phyloP scores from a whole-genome alignment of 2,329 filamentous ascomycete species.

The Fusarium dlaminii region DNA sequence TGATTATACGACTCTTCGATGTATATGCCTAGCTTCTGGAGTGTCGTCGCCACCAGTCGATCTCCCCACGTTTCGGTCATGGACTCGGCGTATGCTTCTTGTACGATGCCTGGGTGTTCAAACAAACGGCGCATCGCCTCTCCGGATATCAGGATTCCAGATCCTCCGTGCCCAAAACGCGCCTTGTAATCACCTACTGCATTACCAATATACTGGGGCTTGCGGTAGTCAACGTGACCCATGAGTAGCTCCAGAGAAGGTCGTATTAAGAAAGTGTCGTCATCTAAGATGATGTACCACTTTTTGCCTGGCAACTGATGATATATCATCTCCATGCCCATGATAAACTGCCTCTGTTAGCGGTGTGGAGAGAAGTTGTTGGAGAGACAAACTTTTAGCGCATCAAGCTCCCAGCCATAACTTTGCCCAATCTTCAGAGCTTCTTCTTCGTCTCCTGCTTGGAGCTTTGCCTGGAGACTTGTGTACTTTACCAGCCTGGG shows the following conservation, averaged over 20 bases:
- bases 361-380: not conserved
- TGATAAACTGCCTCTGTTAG: slow-evolving; percentile 58
- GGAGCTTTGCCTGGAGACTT: slow-evolving; percentile 51
- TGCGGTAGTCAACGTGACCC: slow-evolving; percentile 57
- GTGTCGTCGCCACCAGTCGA: slow-evolving; percentile 61
- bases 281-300: slow-evolving; percentile 68
- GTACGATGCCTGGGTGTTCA: slow-evolving; percentile 53
- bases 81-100: slow-evolving; percentile 57
- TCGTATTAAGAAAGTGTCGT: slow-evolving; percentile 65
- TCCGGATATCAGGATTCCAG: slow-evolving; percentile 62
- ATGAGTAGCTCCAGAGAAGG: slow-evolving; percentile 59
- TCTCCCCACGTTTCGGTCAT: slow-evolving; percentile 64
- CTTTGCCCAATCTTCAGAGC: slow-evolving; percentile 50
- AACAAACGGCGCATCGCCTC: slow-evolving; percentile 60
- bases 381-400: slow-evolving; percentile 55
- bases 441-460: slow-evolving; percentile 49
- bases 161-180: slow-evolving; percentile 67
- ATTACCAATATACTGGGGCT: slow-evolving; percentile 64
- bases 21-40: slow-evolving; percentile 64
- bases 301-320: slow-evolving; percentile 62
- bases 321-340: slow-evolving; percentile 63
- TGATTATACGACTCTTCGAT: slow-evolving; percentile 64
- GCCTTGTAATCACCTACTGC: slow-evolving; percentile 65
- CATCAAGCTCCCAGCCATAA: slow-evolving; percentile 61
- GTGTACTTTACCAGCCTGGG: slow-evolving; percentile 54